phyloP scores from a whole-genome alignment of 495 filamentous ascomycete species.

The Filosporella fistucella region DNA sequence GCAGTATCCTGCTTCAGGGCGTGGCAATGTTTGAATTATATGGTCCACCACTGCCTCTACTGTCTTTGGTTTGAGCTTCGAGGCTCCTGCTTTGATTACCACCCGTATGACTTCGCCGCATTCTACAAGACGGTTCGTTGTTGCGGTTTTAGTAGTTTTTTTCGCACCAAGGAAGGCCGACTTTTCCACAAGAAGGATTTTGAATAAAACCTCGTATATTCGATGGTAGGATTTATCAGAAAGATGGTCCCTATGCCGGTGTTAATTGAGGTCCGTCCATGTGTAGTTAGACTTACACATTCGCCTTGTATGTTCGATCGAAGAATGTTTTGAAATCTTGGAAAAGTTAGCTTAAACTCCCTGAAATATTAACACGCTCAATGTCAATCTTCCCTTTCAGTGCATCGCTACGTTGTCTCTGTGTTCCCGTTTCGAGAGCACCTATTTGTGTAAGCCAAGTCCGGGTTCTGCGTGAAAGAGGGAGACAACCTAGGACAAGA shows the following conservation, averaged over 20 bases:
- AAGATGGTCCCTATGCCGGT: constrained; percentile 35
- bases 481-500: too few relatives aligned
- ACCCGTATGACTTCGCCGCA: constrained; percentile 70
- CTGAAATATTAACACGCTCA: too few relatives aligned
- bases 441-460: too few relatives aligned
- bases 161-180: constrained; percentile 53
- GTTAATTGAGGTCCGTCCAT: too few relatives aligned
- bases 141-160: constrained; percentile 36
- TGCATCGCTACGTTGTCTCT: too few relatives aligned
- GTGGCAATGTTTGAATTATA: constrained; percentile 68
- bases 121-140: constrained; percentile 55
- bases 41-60: constrained; percentile 75
- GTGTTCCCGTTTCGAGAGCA: too few relatives aligned
- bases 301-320: constrained; percentile 25
- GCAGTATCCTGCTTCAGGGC: constrained; percentile 56
- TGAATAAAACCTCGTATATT: constrained; percentile 79
- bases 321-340: constrained; percentile 2
- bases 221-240: constrained; percentile 75
- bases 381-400: too few relatives aligned
- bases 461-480: too few relatives aligned
- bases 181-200: constrained; percentile 61
- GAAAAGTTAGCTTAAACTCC: background rate
- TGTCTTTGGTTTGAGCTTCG: constrained; percentile 68
- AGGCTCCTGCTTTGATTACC: constrained; percentile 62
- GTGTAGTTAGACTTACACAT: constrained; percentile 53